phyloP scores from a whole-genome alignment of 768 basidiomycete species.

The Suillus paluster region DNA sequence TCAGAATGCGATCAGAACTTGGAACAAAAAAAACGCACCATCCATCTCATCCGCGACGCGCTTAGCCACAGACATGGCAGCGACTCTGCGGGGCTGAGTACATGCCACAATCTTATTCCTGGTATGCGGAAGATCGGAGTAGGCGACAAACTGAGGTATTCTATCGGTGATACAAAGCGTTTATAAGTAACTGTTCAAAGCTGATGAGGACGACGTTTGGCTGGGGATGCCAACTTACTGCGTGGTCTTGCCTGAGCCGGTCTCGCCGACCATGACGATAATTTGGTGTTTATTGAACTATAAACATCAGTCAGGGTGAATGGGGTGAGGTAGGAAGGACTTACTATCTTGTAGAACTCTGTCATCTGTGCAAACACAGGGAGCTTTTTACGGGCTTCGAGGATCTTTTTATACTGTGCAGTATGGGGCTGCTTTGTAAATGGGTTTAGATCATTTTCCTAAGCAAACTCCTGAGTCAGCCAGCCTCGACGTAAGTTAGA shows the following conservation, averaged over 20 bases:
- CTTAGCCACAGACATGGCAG: constrained; percentile 97
- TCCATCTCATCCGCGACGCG: constrained; percentile 99
- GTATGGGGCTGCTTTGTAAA: constrained; percentile 86
- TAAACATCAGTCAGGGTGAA: background rate
- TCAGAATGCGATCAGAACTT: background rate
- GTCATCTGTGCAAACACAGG: constrained; percentile 94
- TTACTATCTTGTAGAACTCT: constrained; percentile 87
- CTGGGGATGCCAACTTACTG: constrained; percentile 62
- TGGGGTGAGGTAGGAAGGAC: constrained; percentile 32
- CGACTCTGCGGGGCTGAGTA: constrained; percentile 95
- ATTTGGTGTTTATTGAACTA: constrained; percentile 63
- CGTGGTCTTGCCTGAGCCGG: constrained; percentile 94
- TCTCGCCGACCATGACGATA: constrained; percentile 91
- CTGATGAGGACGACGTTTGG: constrained; percentile 22
- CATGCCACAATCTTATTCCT: constrained; percentile 93
- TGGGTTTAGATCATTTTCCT: constrained; percentile 85
- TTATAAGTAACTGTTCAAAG: constrained; percentile 29
- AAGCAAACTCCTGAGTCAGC: background rate
- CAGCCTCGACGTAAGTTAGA: background rate
- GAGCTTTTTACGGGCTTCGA: constrained; percentile 83
- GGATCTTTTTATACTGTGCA: constrained; percentile 81
- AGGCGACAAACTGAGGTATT: constrained; percentile 96
- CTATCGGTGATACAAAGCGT: constrained; percentile 48
- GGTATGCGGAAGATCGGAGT: constrained; percentile 89
- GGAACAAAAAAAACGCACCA: constrained; percentile 53